Conservation (phyloP, 2,329 filamentous ascomycete genomes). For the Mycosphaerella arachidis region DNA sequence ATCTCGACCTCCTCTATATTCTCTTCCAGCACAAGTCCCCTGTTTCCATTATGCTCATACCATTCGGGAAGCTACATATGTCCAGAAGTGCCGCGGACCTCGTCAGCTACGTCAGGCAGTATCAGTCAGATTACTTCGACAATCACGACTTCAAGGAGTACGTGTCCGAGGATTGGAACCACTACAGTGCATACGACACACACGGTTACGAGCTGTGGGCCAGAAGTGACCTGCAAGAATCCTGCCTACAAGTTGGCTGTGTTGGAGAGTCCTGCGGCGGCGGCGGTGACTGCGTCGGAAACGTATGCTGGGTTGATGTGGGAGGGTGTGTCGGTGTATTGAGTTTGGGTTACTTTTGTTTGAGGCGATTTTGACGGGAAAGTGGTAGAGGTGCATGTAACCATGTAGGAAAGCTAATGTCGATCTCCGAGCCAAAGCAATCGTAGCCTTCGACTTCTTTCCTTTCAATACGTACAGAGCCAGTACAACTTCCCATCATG, state of each 20-base stretch:
- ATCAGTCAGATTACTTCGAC: background rate
- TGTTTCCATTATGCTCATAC: background rate
- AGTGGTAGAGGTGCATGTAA: background rate
- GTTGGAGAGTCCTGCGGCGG: no score
- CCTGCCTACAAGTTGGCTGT: conserved; percentile 22
- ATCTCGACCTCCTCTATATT: background rate
- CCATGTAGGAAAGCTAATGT: background rate
- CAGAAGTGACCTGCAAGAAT: conserved; percentile 28
- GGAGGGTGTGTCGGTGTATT: no score
- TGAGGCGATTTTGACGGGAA: background rate
- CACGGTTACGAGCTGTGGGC: conserved; percentile 30
- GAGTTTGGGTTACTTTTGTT: background rate
- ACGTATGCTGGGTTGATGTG: no score
- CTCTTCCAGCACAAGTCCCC: background rate
- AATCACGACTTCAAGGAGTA: background rate
- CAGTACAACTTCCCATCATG: background rate
- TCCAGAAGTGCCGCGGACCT: background rate
- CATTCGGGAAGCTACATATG: background rate
- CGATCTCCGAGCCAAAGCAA: background rate
- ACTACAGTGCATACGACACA: conserved; percentile 31
- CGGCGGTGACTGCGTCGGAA: no score
- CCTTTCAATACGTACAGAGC: background rate
- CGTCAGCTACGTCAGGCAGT: background rate
- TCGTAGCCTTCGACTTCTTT: no score
- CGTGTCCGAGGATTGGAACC: conserved; percentile 23